phyloP scores from a whole-genome alignment of 257 asterid genomes.

The Primulina tabacum region DNA sequence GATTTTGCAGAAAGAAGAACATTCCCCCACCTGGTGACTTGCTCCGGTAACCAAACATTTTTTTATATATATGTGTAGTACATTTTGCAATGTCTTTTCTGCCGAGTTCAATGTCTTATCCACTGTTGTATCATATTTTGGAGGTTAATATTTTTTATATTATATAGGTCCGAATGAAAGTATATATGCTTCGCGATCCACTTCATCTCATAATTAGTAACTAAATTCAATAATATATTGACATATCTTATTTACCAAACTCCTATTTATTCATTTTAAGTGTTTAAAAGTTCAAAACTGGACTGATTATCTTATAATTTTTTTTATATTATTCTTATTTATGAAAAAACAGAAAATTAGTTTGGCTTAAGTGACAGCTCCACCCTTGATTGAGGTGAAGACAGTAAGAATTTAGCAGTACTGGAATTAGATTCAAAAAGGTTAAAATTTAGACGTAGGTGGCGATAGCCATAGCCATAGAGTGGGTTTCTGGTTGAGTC shows the following conservation, averaged over 20 bases:
- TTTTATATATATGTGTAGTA: no score
- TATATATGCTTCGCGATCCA: no score
- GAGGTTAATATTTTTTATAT: no score
- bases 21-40: not conserved
- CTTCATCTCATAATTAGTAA: no score
- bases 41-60: not conserved
- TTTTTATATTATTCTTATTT: no score
- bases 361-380: not conserved
- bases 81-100: not conserved
- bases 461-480: not conserved
- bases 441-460: not conserved
- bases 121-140: not conserved
- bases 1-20: not conserved
- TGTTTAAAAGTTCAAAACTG: no score
- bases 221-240: no score
- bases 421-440: slow-evolving; percentile 14
- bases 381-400: slow-evolving; percentile 13
- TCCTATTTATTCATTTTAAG: no score
- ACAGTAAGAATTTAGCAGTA: slow-evolving; percentile 30
- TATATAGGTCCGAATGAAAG: no score
- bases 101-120: not conserved
- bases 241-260: no score
- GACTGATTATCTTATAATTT: no score
- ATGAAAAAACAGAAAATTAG: no score
- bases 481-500: slow-evolving; percentile 18